Evolutionary conservation across 106 monocot genomes (phyloP).

Genomic region (Dendrobium nobile): DNA sequence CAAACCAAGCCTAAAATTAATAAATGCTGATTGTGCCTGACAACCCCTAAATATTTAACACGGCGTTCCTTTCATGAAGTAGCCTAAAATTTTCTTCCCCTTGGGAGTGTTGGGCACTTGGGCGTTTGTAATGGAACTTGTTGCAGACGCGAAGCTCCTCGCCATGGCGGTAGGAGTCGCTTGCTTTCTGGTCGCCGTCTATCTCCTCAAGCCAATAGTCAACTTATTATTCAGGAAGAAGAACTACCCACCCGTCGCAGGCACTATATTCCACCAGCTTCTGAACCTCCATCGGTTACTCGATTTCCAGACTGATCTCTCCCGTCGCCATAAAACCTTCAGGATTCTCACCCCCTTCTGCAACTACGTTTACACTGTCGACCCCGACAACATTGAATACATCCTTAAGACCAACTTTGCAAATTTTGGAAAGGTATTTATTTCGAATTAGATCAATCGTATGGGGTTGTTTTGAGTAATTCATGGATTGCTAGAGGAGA

Average conservation of each 20-base stretch:
- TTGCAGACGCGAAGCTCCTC: not conserved
- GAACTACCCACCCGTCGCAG: slow-evolving; percentile 19
- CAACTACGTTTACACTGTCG: slow-evolving; percentile 10
- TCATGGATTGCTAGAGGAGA: not conserved
- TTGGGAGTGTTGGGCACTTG: too few relatives aligned
- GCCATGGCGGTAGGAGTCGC: not conserved
- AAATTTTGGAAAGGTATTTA: slow-evolving; percentile 19
- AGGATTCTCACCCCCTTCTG: not conserved
- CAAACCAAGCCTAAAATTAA: too few relatives aligned
- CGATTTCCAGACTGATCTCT: slow-evolving; percentile 24
- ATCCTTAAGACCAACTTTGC: slow-evolving; percentile 21
- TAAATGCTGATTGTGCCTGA: too few relatives aligned
- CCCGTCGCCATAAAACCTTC: slow-evolving; percentile 1
- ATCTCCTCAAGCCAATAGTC: not conserved
- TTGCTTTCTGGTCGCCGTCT: not conserved
- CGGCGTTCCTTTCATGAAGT: too few relatives aligned
- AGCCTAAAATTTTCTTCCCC: too few relatives aligned
- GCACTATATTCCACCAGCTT: slow-evolving; percentile 45
- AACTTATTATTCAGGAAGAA: slow-evolving; percentile 4
- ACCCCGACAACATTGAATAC: slow-evolving; percentile 19
- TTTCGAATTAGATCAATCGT: not conserved
- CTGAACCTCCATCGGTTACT: slow-evolving; percentile 12
- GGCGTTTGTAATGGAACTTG: not conserved
- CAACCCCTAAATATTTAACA: too few relatives aligned
- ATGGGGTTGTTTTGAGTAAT: not conserved